Base-by-base conservation (phyloP, 2,329 filamentous ascomycete genomes). In the Verticillium zaregamsianum region DNA sequence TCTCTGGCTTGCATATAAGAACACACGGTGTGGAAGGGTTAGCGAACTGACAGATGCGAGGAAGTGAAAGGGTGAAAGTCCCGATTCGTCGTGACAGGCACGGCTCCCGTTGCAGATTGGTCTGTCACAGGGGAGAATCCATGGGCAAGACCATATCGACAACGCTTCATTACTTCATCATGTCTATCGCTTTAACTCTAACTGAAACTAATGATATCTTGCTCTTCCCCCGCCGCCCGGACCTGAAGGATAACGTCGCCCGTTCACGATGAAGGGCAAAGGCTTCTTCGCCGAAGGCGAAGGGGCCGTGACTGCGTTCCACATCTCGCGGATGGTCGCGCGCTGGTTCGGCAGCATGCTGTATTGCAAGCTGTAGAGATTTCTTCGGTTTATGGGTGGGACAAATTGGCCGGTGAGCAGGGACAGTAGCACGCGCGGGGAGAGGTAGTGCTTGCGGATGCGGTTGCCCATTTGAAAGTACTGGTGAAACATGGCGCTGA, bases 291-390 rank as follows among this genome's bases (percentile, higher is more conserved):
- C 40, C n/a, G 28, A 73, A 8, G 78, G 77, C 33, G 77, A 70
- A 57, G 83, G 71, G 33, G 76, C 77, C 64, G 85, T 90, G 61
- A 95, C 77, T 45, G 86, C 84, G 54, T 84, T 81, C 95, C 96
- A 99, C 73, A 98, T 89, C 72, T 97, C 93, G 68, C 85, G 81
- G 62, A 98, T 90, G 2, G 89, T 88, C 0, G 92, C 90, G 55
- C 96, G 82, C 60, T 86, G 85, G 8, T 91, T 90, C 0, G 96
- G 96, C 49, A 99, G 82, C 92, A 98, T 98, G 78, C 92, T 96
- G 76, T 99, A 99, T 77, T 99, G 95, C 69, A 99, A 81, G 68
- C 92, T 96, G 77, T 99, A 99, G 58, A 99, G 82, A 71, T 95
- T 96, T 72, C 93, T 94, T 59, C 96, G 86, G 72, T 97, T 93